These are phyloP conservation scores for Trichoderma sp. DNA, from an alignment of 2,329 filamentous ascomycete species.

Conservation along the genomic window DNA sequence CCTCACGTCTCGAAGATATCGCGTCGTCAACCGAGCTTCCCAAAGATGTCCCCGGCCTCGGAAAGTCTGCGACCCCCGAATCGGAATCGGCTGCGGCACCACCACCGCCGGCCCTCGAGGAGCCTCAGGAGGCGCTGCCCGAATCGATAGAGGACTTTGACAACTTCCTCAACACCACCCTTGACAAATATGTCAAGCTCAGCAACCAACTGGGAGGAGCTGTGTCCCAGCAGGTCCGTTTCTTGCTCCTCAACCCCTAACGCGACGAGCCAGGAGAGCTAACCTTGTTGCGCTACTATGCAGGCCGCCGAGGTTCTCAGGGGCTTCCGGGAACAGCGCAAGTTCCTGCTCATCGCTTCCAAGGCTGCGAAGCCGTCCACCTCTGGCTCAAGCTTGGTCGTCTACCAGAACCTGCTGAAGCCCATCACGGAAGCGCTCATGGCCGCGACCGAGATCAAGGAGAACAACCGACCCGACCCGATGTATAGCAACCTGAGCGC, in stretches of 20 bases:
- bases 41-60: conserved; percentile 52
- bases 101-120: conserved; percentile 45
- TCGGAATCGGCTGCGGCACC: conserved; percentile 40
- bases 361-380: conserved; percentile 91
- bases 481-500: conserved; percentile 82
- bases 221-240: conserved; percentile 74
- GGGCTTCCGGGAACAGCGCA: conserved; percentile 82
- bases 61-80: conserved; percentile 43
- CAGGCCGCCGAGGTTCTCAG: conserved; percentile 57
- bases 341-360: conserved; percentile 83
- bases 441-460: conserved; percentile 77
- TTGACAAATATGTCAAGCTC: conserved; percentile 75
- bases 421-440: conserved; percentile 83
- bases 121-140: conserved; percentile 62
- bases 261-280: not conserved
- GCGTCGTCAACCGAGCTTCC: conserved; percentile 72
- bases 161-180: conserved; percentile 69
- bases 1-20: conserved; percentile 93
- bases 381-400: conserved; percentile 58
- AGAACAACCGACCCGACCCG: conserved; percentile 74
- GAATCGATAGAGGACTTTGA: conserved; percentile 88
- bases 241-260: not conserved
- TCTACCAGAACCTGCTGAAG: conserved; percentile 77
- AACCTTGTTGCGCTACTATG: conserved; percentile 1
- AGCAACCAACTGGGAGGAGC: conserved; percentile 77